Evolutionary conservation across 306 rosid genomes (phyloP).

Genomic region (Benincasa hispida): DNA sequence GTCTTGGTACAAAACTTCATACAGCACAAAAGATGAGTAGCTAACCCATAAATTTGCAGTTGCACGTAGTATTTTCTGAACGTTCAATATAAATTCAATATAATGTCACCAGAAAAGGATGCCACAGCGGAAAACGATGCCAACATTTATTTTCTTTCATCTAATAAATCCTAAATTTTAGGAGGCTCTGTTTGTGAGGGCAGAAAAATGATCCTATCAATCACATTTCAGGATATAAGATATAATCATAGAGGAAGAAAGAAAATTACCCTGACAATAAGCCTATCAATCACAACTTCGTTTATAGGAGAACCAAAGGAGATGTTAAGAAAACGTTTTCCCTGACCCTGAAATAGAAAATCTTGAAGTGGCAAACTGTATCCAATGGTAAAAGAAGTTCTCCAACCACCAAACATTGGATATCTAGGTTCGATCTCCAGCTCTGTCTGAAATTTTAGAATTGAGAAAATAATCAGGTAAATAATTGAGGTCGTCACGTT

Average conservation of each 20-base stretch:
- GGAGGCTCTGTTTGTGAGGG: background rate
- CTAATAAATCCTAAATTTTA: background rate
- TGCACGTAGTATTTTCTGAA: background rate
- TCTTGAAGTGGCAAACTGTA: constrained; percentile 84
- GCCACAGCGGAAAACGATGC: background rate
- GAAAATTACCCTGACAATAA: constrained; percentile 57
- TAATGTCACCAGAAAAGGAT: background rate
- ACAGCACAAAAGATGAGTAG: background rate
- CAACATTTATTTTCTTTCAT: background rate
- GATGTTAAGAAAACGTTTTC: constrained; percentile 66
- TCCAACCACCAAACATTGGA: constrained; percentile 99
- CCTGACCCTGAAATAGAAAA: constrained; percentile 61
- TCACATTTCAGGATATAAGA: background rate
- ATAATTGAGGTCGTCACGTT: background rate
- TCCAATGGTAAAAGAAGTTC: constrained; percentile 80
- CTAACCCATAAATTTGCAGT: background rate
- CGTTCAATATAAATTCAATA: background rate
- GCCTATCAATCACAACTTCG: constrained; percentile 68
- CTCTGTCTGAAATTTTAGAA: constrained; percentile 41
- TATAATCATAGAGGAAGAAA: background rate
- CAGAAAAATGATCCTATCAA: background rate
- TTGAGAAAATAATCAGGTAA: constrained; percentile 8
- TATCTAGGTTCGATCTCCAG: constrained; percentile 90
- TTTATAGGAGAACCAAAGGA: constrained; percentile 68
- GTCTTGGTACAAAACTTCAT: background rate